phyloP scores from a whole-genome alignment of 768 basidiomycete species.

The Russula vinacea region DNA sequence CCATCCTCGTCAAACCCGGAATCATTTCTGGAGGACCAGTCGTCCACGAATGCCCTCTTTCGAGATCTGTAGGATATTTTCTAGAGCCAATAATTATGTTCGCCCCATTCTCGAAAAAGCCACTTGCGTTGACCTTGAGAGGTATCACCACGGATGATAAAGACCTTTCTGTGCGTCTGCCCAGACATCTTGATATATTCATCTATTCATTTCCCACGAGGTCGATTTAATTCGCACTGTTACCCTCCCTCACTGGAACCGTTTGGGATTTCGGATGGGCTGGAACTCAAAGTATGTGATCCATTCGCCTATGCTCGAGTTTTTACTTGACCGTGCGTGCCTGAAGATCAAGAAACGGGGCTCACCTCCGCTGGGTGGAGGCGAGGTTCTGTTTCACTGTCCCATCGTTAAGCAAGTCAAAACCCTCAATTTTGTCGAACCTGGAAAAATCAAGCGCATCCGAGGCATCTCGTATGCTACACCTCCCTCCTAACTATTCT shows the following conservation, averaged over 20 bases:
- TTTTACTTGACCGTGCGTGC: neutral
- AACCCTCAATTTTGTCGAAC: conserved; percentile 87
- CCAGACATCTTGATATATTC: conserved; percentile 2
- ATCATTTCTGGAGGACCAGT: conserved; percentile 80
- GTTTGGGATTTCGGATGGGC: conserved; percentile 85
- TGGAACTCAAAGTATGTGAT: conserved; percentile 74
- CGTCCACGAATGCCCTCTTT: conserved; percentile 83
- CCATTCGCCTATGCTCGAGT: neutral
- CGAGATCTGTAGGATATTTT: conserved; percentile 91
- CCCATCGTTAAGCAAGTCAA: conserved; percentile 89
- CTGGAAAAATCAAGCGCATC: conserved; percentile 90
- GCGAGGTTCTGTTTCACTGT: conserved; percentile 90
- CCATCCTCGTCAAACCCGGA: conserved; percentile 89
- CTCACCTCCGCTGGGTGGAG: conserved; percentile 84
- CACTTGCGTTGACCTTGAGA: conserved; percentile 72
- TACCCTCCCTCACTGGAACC: conserved; percentile 85
- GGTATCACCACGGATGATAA: conserved; percentile 92
- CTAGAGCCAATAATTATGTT: conserved; percentile 87
- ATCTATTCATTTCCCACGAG: conserved; percentile 40
- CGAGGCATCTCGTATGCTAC: conserved; percentile 86
- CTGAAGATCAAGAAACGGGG: conserved; percentile 93
- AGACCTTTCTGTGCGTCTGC: conserved; percentile 75
- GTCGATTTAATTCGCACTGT: conserved; percentile 88
- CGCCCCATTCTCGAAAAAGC: conserved; percentile 89
- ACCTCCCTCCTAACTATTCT: conserved; percentile 3